Evolutionary conservation across 2,329 filamentous ascomycete species (phyloP).

Genomic region (Hypomyces rosellus): DNA sequence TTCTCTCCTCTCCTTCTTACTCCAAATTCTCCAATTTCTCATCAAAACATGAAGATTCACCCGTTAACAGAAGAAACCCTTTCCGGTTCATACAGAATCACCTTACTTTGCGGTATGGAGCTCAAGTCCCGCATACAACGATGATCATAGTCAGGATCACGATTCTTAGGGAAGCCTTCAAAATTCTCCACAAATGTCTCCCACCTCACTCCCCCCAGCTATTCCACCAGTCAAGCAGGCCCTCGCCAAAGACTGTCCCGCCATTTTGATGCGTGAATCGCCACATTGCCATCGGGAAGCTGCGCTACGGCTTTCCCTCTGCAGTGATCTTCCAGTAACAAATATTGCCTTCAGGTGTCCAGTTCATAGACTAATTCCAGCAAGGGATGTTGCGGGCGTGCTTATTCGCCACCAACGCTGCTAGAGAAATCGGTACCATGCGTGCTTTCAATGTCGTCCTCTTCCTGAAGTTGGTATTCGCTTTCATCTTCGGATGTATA

Average conservation of each 20-base stretch:
- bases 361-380: not conserved
- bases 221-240: not conserved
- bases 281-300: not conserved
- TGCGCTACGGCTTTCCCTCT: not conserved
- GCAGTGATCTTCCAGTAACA: not conserved
- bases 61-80: too few species aligned
- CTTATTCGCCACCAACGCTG: not conserved
- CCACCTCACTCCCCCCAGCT: not conserved
- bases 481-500: not conserved
- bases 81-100: too few species aligned
- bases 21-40: too few species aligned
- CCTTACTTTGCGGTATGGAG: too few species aligned
- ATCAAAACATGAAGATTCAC: too few species aligned
- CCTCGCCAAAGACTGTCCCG: not conserved
- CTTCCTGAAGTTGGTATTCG: not conserved
- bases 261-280: not conserved
- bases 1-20: too few species aligned
- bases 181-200: not conserved
- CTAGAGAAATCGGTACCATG: not conserved
- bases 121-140: too few species aligned
- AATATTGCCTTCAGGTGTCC: not conserved
- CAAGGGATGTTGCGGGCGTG: not conserved
- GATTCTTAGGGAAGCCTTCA: too few species aligned
- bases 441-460: not conserved
- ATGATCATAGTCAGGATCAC: too few species aligned